Percentiles rank a stretch among this genome's conserved stretches.
Conservation (phyloP, 225 moss, liverwort and hornwort species). For the Sphagnum contortum region DNA sequence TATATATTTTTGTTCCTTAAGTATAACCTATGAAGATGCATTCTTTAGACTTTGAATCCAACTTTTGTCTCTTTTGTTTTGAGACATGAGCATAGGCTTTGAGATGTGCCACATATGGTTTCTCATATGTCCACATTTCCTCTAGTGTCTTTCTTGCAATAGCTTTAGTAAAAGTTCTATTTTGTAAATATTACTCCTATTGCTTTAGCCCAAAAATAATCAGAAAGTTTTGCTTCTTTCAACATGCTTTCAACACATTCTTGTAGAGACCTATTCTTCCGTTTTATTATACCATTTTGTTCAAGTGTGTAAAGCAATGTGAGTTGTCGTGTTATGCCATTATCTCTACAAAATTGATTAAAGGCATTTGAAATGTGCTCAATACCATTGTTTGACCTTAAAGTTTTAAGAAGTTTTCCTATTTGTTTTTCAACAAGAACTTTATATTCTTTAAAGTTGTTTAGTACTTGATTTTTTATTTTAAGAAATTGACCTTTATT, state of each 20-base stretch:
- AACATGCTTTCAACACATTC: slow-evolving; percentile 1
- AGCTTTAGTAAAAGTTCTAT: not conserved
- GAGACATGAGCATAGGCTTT: not conserved
- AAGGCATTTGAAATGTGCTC: not conserved
- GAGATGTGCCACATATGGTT: not conserved
- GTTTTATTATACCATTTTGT: not conserved
- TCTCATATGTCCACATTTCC: not conserved
- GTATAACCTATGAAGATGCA: slow-evolving; percentile 1
- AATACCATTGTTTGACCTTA: slow-evolving; percentile 2
- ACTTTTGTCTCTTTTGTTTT: not conserved
- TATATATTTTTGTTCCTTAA: not conserved
- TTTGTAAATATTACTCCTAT: not conserved
- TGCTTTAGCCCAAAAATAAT: not conserved
- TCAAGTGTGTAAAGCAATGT: not conserved
- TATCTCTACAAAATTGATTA: not conserved
- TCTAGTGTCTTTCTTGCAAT: not conserved
- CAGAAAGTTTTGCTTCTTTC: not conserved
- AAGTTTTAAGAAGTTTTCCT: not conserved
- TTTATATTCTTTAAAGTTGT: slow-evolving; percentile 1
- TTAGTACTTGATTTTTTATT: slow-evolving; percentile 1
- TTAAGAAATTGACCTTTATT: not conserved
- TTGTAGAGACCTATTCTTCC: too few species aligned
- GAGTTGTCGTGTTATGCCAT: not conserved
- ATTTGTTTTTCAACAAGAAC: not conserved
- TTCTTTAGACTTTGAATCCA: not conserved